These are phyloP conservation scores for Clonostachys rhizophaga DNA, from an alignment of 2,329 filamentous ascomycete genomes.

Conservation along the genomic window DNA sequence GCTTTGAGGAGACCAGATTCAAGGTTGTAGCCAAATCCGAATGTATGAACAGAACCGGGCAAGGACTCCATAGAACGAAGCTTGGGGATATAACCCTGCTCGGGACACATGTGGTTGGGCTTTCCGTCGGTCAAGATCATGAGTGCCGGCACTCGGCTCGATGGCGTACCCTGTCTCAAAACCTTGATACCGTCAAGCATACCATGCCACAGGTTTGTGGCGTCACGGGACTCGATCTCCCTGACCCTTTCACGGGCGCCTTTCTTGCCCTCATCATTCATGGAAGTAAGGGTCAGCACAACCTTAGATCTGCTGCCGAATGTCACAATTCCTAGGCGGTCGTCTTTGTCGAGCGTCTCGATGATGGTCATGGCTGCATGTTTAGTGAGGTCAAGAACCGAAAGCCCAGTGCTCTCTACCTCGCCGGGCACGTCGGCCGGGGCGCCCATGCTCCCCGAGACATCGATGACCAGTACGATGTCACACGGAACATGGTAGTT, in stretches of 20 bases:
- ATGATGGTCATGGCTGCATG: slow-evolving; percentile 55
- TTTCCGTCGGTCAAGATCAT: slow-evolving; percentile 51
- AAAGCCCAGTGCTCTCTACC: slow-evolving; percentile 44
- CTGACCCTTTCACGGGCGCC: slow-evolving; percentile 33
- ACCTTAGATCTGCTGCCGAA: slow-evolving; percentile 37
- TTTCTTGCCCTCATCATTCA: slow-evolving; percentile 42
- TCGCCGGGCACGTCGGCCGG: slow-evolving; percentile 42
- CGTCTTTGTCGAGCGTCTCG: slow-evolving; percentile 46
- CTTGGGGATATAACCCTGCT: slow-evolving; percentile 49
- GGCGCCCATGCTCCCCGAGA: slow-evolving; percentile 51
- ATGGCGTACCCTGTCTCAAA: slow-evolving; percentile 24
- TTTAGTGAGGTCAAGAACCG: slow-evolving; percentile 54
- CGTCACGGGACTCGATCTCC: slow-evolving; percentile 24
- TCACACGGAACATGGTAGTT: slow-evolving; percentile 45
- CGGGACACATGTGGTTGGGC: slow-evolving; percentile 50
- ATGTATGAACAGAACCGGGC: slow-evolving; percentile 33
- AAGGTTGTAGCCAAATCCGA: slow-evolving; percentile 27
- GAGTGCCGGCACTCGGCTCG: slow-evolving; percentile 38
- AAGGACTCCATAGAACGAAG: slow-evolving; percentile 24
- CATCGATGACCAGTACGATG: slow-evolving; percentile 57
- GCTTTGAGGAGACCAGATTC: slow-evolving; percentile 49
- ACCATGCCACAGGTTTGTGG: slow-evolving; percentile 56
- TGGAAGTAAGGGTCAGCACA: slow-evolving; percentile 39
- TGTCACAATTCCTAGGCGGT: slow-evolving; percentile 53
- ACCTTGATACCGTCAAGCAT: slow-evolving; percentile 43